Conservation (phyloP, 2,329 filamentous ascomycete genomes). For the Clarireedia monteithiana region DNA sequence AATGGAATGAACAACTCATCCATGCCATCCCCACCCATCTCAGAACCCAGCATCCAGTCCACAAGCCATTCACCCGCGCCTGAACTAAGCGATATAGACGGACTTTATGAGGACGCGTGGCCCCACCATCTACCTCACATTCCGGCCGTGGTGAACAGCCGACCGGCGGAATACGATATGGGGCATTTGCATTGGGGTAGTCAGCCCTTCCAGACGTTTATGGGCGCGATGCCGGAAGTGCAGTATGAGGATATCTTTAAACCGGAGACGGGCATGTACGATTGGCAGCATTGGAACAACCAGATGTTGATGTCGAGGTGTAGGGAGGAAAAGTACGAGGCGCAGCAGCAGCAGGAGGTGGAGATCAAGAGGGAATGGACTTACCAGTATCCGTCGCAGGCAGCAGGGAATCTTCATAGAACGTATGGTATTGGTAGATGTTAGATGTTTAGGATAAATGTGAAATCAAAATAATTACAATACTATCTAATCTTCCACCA, state of each 20-base stretch:
- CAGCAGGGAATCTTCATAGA: slow-evolving; percentile 4
- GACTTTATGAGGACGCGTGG: slow-evolving; percentile 25
- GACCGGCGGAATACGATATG: slow-evolving; percentile 19
- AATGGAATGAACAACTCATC: slow-evolving; percentile 16
- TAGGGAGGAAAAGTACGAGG: slow-evolving; percentile 26
- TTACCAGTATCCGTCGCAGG: slow-evolving; percentile 7
- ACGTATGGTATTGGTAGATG: slow-evolving; percentile 8
- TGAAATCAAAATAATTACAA: slow-evolving; percentile 1
- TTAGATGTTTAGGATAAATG: not conserved
- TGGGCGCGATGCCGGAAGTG: slow-evolving; percentile 25
- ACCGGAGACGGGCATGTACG: slow-evolving; percentile 23
- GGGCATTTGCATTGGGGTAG: slow-evolving; percentile 23
- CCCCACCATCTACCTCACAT: slow-evolving; percentile 16
- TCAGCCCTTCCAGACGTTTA: slow-evolving; percentile 28
- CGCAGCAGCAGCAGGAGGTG: slow-evolving; percentile 11
- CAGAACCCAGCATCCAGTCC: slow-evolving; percentile 12
- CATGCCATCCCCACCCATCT: slow-evolving; percentile 23
- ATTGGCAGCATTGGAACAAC: slow-evolving; percentile 27
- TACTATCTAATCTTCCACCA: too few species aligned
- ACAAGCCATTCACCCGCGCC: slow-evolving; percentile 7
- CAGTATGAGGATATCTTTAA: slow-evolving; percentile 29
- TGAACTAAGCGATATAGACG: slow-evolving; percentile 22
- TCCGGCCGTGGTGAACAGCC: not conserved
- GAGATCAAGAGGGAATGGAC: slow-evolving; percentile 19
- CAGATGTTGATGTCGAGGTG: slow-evolving; percentile 25